Base-by-base conservation (phyloP, 495 filamentous ascomycete species). In the Neurospora sp. region DNA sequence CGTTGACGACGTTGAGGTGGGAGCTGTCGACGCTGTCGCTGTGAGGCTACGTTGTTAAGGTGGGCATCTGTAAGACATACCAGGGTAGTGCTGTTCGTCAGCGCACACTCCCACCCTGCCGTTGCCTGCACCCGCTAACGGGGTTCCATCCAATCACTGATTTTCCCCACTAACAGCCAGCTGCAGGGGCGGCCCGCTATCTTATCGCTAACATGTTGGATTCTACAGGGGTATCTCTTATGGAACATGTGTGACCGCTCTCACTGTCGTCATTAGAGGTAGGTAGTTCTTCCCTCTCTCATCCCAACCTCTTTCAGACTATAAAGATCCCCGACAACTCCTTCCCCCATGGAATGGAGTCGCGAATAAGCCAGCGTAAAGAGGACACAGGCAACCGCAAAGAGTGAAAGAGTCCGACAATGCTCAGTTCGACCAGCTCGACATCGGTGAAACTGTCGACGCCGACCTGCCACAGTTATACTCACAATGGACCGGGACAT, bases 401-500 rank as follows among this genome's bases (percentile, higher is more conserved):
- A 31, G 27, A 16, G 22, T 31, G 53, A 61, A 61, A 31, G 22
- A 31, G 22, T 61, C 53, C 53, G 53, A 61, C 53, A 61, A 61
- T 61, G 53, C 53, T 31, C 53, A 61, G 53, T 31, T 61, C 53
- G 53, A 31, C 53, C 22, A 61, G 53, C 12, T 61, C 27, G 53
- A 61, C 53, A 61, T 61, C 53, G 53, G 53, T 61, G 53, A 61
- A 61, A 16, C 22, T 61, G 53, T 61, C 53, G 53, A 61, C 53
- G 70, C 27, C 70, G 27, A 12, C 6, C n/a, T 35, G 40, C 40
- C 41, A 53, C 68, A 20, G 31, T 40, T 35, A 5, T 61, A 31
- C 22, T 69, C 59, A 75, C 66, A 73, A 81, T 81, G 79, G 74
- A 74, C 70, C 75, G 22, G 74, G 76, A 78, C 75, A 72, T 68